These are phyloP conservation scores for Ophiostoma quercus DNA, from an alignment of 2,329 filamentous ascomycete genomes.

Conservation along the genomic window DNA sequence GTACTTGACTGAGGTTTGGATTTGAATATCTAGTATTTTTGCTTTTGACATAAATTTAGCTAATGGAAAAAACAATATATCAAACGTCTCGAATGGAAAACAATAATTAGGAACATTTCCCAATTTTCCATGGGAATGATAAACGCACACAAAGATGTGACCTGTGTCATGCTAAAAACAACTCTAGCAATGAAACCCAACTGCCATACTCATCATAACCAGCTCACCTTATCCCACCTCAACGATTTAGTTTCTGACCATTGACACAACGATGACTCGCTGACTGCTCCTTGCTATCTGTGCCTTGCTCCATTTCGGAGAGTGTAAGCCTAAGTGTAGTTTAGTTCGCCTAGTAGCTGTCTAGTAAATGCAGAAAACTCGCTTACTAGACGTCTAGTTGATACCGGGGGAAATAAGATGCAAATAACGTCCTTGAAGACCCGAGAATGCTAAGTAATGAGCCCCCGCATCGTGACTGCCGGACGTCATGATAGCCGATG, in stretches of 20 bases:
- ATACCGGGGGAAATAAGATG: neutral
- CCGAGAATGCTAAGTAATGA: neutral
- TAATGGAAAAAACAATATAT: too few species aligned
- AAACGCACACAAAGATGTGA: too few species aligned
- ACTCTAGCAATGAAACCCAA: too few species aligned
- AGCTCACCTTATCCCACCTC: neutral
- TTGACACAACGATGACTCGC: neutral
- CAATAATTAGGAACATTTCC: too few species aligned
- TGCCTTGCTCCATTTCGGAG: neutral
- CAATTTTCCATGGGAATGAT: too few species aligned
- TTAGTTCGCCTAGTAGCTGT: neutral
- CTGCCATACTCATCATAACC: neutral
- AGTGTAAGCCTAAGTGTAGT: neutral
- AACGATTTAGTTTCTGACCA: neutral
- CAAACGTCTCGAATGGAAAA: too few species aligned
- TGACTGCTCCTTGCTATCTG: neutral
- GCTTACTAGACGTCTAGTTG: too few species aligned
- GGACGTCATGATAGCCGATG: slow-evolving; percentile 2
- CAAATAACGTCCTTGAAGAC: neutral
- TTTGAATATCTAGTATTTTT: too few species aligned
- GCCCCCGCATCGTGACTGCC: neutral
- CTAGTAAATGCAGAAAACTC: neutral
- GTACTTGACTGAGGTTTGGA: too few species aligned
- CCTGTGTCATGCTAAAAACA: too few species aligned
- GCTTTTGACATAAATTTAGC: too few species aligned